Evolutionary conservation across 1,284 basidiomycete species (phyloP), one percentile per base, ranked within the genome.

Genomic region (Omphalotus olearius): DNA sequence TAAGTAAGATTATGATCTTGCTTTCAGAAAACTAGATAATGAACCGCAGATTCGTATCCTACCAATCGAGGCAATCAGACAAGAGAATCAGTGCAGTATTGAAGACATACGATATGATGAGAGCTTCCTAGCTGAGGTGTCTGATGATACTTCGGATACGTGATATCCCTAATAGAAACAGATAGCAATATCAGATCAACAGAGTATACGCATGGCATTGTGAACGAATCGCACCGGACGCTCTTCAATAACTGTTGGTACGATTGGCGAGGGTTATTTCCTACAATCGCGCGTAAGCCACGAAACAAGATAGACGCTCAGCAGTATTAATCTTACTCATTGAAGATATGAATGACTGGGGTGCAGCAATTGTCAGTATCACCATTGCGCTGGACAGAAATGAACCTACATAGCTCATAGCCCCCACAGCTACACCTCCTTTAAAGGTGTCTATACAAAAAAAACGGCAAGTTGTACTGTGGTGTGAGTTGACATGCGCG

Each of bases 111-210:
- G 53, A 90, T 85, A 13, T 71, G 78, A 60, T 90, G 86, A 9
- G 87, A 87, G 53, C 81, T 83, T 3, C 84, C 83, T 6, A 90
- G 64, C 64, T 88, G 92, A 1, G 91, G 90, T 63, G 83, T 89
- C 74, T 94, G 92, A 54, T 77, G 79, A 64, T 86, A 94, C 62
- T 82, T 76, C 41, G 75, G 74, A 50, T 73, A 69, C 44, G 88
- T 67, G 54, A 86, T 78, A 13, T 68, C 65, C 46, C 76, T 78
- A 48, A 47, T 38, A 42, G 36, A 45, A 48, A 47, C 36, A 42
- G 36, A 45, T 16, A 18, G 14, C 5, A 14, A 18, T n/a, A 6
- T 43, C 14, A 41, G 13, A 48, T 25, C 17, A 26, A 23, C n/a
- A 17, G 16, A 16, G 11, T 14, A 4, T 46, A 17, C 7, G 25